phyloP scores from a whole-genome alignment of 768 basidiomycete genomes.

The Sistotremastrum suecicum region DNA sequence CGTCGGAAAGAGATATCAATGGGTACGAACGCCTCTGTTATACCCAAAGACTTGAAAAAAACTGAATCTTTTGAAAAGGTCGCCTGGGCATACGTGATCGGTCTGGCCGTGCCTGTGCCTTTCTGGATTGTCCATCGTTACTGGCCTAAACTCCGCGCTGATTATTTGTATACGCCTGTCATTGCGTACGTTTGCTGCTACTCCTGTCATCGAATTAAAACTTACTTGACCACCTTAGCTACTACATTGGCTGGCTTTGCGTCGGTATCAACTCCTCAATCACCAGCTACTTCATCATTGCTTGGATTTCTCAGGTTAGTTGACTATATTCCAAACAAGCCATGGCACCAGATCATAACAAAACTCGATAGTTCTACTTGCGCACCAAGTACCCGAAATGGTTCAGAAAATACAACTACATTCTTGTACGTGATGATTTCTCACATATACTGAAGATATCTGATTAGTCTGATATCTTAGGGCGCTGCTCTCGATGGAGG shows the following conservation, averaged over 20 bases:
- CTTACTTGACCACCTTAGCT: slow-evolving; percentile 15
- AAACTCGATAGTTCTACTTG: slow-evolving; percentile 21
- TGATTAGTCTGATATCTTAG: slow-evolving; percentile 8
- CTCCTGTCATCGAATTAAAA: slow-evolving; percentile 2
- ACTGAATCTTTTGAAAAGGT: neutral
- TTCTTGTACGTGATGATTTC: slow-evolving; percentile 30
- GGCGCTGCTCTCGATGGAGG: slow-evolving; percentile 36
- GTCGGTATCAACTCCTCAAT: slow-evolving; percentile 45
- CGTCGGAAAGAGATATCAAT: slow-evolving; percentile 32
- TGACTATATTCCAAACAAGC: too few species aligned
- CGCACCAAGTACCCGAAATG: slow-evolving; percentile 30
- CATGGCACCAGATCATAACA: neutral
- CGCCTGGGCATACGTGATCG: slow-evolving; percentile 31
- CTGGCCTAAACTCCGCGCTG: slow-evolving; percentile 30
- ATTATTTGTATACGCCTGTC: slow-evolving; percentile 34
- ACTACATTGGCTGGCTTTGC: slow-evolving; percentile 34
- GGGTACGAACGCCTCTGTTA: slow-evolving; percentile 15
- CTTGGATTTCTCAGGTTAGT: slow-evolving; percentile 27
- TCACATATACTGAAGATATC: slow-evolving; percentile 33
- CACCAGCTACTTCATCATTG: slow-evolving; percentile 26
- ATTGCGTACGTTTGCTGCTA: slow-evolving; percentile 27
- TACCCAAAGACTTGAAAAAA: neutral
- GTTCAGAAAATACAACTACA: slow-evolving; percentile 26
- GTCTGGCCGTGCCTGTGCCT: slow-evolving; percentile 36
- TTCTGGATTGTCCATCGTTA: slow-evolving; percentile 34